Evolutionary conservation across 768 basidiomycete genomes (phyloP), one percentile per base, ranked within the genome.

Genomic region (Rhodotorula kratochvilovae): DNA sequence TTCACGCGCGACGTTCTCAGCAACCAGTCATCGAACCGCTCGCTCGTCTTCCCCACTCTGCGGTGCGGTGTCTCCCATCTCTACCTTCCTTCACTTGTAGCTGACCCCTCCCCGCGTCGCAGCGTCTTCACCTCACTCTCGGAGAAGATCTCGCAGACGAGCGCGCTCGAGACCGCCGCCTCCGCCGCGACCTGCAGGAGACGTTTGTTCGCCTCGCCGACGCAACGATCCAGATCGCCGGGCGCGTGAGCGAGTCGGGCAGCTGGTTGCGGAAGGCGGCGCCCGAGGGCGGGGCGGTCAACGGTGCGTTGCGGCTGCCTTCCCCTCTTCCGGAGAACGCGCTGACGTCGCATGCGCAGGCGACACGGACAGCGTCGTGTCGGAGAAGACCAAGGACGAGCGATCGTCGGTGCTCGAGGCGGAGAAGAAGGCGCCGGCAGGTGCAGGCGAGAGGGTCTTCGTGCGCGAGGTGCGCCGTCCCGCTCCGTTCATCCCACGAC

Each of bases 151-250:
- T 86, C 88, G 3, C 91, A 92, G 77, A 97, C 93, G 0, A 87
- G 90, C 11, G 92, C 92, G 0, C 85, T 95, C 81, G 95, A 97
- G 96, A 99, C 80, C 85, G 87, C 33, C 85, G 90, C 50, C 81
- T 94, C 65, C 87, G 91, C 35, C 90, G 92, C 78, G 96, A 99
- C 67, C 82, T 97, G 17, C 92, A 95, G 84, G 95, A 97, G 73
- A 88, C 85, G 10, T 96, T 90, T 77, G 85, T 86, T 45, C 94
- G 90, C 80, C 84, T 97, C 1, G 84, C 92, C 17, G 95, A 98
- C 75, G 82, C 87, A 13, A 89, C 88, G 62, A 85, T 93, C 17
- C 80, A 85, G 2, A 87, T 90, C 68, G 86, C 89, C 19, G 89
- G 89, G 7, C 85, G 89, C 36, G 87, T 87, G 7, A 84, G 84